Conservation (phyloP, 1,284 basidiomycete species). For the Fomitopsis pinicola region DNA sequence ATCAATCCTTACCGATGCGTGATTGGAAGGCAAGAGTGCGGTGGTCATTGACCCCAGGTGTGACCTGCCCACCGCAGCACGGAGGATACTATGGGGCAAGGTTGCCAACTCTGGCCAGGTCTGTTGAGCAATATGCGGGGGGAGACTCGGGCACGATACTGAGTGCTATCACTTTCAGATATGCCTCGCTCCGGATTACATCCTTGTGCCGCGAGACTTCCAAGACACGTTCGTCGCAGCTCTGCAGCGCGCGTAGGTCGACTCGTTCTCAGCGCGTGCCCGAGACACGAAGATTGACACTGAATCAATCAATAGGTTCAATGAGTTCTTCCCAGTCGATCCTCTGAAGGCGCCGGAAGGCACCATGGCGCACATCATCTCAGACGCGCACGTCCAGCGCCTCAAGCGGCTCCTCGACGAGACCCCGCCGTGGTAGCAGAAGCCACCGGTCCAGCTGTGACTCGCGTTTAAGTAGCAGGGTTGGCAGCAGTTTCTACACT, state of each 20-base stretch:
- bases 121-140: constrained; percentile 4
- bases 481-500: too few species aligned
- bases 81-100: constrained; percentile 80
- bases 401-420: constrained; percentile 59
- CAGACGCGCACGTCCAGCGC: constrained; percentile 52
- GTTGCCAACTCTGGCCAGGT: constrained; percentile 73
- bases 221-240: constrained; percentile 63
- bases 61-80: constrained; percentile 55
- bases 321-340: constrained; percentile 50
- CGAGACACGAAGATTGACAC: neutral
- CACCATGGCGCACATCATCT: constrained; percentile 48
- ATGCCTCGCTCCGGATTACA: constrained; percentile 75
- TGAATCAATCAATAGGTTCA: constrained; percentile 33
- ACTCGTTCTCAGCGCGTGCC: constrained; percentile 3
- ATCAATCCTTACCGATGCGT: constrained; percentile 26
- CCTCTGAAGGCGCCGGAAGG: constrained; percentile 32
- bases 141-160: neutral
- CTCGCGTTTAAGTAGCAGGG: too few species aligned
- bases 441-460: too few species aligned
- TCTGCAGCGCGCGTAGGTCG: constrained; percentile 53
- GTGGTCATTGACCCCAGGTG: constrained; percentile 72
- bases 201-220: constrained; percentile 61
- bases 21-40: constrained; percentile 68
- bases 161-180: constrained; percentile 20
- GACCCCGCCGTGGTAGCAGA: too few species aligned